phyloP scores from a whole-genome alignment of 1,284 basidiomycete species.

The Cryptococcus amylolentus region DNA sequence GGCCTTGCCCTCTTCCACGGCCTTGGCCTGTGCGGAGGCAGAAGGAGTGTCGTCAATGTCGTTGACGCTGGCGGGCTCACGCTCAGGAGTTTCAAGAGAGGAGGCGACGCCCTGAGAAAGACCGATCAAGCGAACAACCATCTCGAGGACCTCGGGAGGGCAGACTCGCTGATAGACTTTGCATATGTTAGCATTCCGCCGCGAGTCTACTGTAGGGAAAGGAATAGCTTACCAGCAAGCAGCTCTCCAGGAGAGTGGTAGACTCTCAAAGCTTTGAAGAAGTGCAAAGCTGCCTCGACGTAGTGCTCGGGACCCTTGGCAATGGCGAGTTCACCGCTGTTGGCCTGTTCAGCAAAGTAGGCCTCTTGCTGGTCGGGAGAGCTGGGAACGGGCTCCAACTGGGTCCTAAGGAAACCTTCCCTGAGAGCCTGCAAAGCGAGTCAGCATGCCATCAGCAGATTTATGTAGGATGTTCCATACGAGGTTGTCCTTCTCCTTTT shows the following conservation, averaged over 20 bases:
- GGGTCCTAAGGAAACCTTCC: constrained; percentile 28
- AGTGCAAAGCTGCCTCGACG: constrained; percentile 78
- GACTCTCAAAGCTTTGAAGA: constrained; percentile 89
- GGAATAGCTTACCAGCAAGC: constrained; percentile 58
- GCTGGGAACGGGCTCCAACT: constrained; percentile 56
- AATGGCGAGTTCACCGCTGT: constrained; percentile 79
- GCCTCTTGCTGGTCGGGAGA: constrained; percentile 72
- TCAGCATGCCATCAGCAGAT: not conserved
- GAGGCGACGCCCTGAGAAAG: constrained; percentile 11
- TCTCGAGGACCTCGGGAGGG: constrained; percentile 78
- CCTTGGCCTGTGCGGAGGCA: not conserved
- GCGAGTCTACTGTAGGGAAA: not conserved
- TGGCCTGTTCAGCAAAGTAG: constrained; percentile 88
- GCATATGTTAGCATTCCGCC: constrained; percentile 18
- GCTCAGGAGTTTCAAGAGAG: constrained; percentile 7
- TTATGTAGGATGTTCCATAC: constrained; percentile 5
- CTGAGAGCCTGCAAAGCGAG: constrained; percentile 43
- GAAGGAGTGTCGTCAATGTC: constrained; percentile 29
- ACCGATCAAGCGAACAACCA: constrained; percentile 73
- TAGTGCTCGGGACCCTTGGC: constrained; percentile 70
- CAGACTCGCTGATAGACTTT: constrained; percentile 84
- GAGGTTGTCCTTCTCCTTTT: constrained; percentile 49
- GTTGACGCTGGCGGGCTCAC: constrained; percentile 19
- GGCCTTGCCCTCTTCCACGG: not conserved
- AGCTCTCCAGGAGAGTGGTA: constrained; percentile 92